These are phyloP conservation scores for Panus rudis DNA, from an alignment of 768 basidiomycete genomes.

Conservation along the genomic window DNA sequence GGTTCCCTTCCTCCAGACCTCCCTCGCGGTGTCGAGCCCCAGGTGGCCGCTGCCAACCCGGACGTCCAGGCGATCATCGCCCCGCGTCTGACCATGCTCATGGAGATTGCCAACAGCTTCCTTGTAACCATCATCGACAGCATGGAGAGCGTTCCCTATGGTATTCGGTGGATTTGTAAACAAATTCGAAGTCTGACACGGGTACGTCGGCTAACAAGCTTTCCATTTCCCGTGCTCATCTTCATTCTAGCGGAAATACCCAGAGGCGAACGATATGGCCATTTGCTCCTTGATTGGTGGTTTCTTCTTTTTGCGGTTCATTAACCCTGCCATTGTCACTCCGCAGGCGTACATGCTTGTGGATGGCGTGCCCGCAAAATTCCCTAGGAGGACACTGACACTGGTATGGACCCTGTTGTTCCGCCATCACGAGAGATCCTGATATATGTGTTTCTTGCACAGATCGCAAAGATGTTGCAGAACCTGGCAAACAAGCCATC, in stretches of 20 bases:
- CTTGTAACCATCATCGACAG: constrained; percentile 96
- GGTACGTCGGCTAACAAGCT: constrained; percentile 44
- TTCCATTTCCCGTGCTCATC: too few species aligned
- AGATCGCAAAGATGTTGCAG: constrained; percentile 99
- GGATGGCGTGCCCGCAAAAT: constrained; percentile 95
- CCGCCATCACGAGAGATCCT: neutral
- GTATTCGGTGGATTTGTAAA: constrained; percentile 99
- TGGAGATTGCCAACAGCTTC: constrained; percentile 99
- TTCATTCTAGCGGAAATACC: constrained; percentile 81
- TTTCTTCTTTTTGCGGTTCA: constrained; percentile 99
- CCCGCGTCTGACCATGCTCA: constrained; percentile 94
- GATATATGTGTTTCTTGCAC: neutral
- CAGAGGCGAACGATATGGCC: constrained; percentile 96
- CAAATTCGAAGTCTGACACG: constrained; percentile 95
- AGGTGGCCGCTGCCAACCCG: constrained; percentile 86
- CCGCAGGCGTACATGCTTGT: constrained; percentile 99
- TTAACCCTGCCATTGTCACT: constrained; percentile 98
- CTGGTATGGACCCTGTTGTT: constrained; percentile 40
- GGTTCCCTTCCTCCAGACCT: constrained; percentile 86
- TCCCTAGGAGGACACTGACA: constrained; percentile 92
- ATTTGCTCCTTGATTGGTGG: constrained; percentile 98
- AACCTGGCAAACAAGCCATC: constrained; percentile 98
- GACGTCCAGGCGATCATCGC: constrained; percentile 99
- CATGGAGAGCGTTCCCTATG: constrained; percentile 97
- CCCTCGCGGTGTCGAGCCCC: constrained; percentile 89